phyloP scores from a whole-genome alignment of 257 asterid species.

The Penstemon newberryi region DNA sequence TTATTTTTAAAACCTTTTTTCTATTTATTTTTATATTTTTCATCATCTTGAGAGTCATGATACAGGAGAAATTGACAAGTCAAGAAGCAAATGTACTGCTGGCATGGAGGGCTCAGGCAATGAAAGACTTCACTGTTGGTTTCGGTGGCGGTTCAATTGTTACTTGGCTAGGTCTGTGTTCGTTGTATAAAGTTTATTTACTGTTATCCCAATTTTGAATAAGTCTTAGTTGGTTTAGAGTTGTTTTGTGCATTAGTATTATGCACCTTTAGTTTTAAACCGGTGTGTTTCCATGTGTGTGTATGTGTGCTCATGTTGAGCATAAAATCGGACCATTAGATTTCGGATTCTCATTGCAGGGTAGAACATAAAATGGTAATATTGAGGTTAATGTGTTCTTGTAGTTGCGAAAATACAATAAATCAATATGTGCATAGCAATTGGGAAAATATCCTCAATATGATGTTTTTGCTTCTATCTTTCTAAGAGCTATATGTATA shows the following conservation, averaged over 20 bases:
- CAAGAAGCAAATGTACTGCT: slow-evolving; percentile 48
- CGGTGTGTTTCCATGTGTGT: not conserved
- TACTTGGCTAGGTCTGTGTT: slow-evolving; percentile 61
- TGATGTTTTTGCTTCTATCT: no score
- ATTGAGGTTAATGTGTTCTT: not conserved
- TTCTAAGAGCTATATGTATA: no score
- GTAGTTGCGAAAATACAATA: no score
- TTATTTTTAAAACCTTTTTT: not conserved
- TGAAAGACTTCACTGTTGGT: slow-evolving; percentile 45
- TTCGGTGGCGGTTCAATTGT: slow-evolving; percentile 36
- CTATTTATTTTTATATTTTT: not conserved
- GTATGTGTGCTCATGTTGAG: not conserved
- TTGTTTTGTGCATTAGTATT: slow-evolving; percentile 2
- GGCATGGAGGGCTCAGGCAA: slow-evolving; percentile 39
- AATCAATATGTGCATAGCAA: no score
- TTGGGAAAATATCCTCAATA: no score
- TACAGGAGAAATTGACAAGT: slow-evolving; percentile 49
- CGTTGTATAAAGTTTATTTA: slow-evolving; percentile 5
- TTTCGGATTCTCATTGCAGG: not conserved
- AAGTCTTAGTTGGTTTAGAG: slow-evolving; percentile 1
- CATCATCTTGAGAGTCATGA: slow-evolving; percentile 17
- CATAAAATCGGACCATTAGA: not conserved
- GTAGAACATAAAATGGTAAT: not conserved
- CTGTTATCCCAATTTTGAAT: not conserved
- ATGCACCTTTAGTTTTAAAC: slow-evolving; percentile 2